A percentile compares a stretch with the other conserved stretches of the same genome.
These are phyloP conservation scores for Curvularia sp. DNA, from an alignment of 2,329 filamentous ascomycete species.

Conservation along the genomic window DNA sequence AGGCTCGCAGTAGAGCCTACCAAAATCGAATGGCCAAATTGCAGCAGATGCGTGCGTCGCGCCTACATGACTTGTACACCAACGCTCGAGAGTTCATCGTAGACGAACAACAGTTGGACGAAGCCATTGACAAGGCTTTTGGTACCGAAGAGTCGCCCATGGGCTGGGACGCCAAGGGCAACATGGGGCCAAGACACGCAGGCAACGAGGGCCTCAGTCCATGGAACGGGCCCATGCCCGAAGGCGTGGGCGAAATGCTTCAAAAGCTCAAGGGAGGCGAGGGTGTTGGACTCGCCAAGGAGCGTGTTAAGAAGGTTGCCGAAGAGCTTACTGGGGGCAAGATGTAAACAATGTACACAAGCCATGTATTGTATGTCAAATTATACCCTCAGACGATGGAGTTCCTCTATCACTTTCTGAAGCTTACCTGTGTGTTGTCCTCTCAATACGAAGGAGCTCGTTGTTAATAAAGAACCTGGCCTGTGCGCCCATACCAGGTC, in stretches of 20 bases:
- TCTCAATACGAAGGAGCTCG: no score
- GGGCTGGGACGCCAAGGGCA: conserved; percentile 45
- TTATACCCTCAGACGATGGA: neutral
- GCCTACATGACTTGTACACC: conserved; percentile 87
- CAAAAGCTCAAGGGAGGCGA: conserved; percentile 47
- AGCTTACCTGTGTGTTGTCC: neutral
- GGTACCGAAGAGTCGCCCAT: conserved; percentile 61
- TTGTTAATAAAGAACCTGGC: no score
- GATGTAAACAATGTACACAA: conserved; percentile 38
- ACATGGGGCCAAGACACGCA: conserved; percentile 23
- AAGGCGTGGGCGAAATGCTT: conserved; percentile 44
- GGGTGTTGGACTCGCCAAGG: conserved; percentile 56
- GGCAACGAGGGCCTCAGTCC: conserved; percentile 41
- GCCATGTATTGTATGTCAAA: conserved; percentile 2
- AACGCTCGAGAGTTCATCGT: conserved; percentile 88
- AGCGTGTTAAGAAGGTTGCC: conserved; percentile 68
- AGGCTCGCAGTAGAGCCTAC: conserved; percentile 43
- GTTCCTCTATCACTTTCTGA: neutral
- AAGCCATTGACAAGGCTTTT: conserved; percentile 78
- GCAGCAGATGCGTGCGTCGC: conserved; percentile 68
- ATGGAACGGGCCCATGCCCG: conserved; percentile 42
- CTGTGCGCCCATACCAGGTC: no score
- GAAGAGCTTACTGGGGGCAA: conserved; percentile 73
- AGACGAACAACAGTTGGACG: conserved; percentile 76
- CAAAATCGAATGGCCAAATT: conserved; percentile 58